A percentile compares a stretch with the other conserved stretches of the same genome.
Conservation (phyloP, 108 stramenopile species). For the Nannochloropsis gaditana region DNA sequence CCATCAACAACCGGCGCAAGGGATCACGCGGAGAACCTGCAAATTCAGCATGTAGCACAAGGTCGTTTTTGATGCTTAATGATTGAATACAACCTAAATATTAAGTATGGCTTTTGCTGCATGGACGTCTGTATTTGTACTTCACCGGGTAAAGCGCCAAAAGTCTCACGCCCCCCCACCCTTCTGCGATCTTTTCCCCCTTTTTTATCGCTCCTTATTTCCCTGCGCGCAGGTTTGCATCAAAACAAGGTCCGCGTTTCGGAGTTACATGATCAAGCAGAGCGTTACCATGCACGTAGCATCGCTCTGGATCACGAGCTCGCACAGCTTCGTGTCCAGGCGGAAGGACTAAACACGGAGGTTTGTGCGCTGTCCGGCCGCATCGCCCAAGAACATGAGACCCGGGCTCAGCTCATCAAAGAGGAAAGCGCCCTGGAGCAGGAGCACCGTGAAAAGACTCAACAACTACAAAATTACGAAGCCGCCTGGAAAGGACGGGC, state of each 20-base stretch:
- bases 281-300: neutral
- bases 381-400: constrained; percentile 6
- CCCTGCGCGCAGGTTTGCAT: neutral
- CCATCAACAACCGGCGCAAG: neutral
- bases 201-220: neutral
- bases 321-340: neutral
- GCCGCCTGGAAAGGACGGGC: neutral
- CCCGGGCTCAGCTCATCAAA: neutral
- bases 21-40: neutral
- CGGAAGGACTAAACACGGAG: neutral
- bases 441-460: neutral
- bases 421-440: neutral
- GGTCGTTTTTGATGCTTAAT: neutral
- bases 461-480: neutral
- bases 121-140: no score
- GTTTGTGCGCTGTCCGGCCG: neutral
- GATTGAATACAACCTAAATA: no score
- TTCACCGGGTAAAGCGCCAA: neutral
- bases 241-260: neutral
- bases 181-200: neutral
- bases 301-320: neutral
- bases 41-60: neutral
- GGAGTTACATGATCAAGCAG: neutral
- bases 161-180: neutral
- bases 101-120: no score